Conservation (phyloP, 2,329 filamentous ascomycete species). For the Didymella lethalis region DNA sequence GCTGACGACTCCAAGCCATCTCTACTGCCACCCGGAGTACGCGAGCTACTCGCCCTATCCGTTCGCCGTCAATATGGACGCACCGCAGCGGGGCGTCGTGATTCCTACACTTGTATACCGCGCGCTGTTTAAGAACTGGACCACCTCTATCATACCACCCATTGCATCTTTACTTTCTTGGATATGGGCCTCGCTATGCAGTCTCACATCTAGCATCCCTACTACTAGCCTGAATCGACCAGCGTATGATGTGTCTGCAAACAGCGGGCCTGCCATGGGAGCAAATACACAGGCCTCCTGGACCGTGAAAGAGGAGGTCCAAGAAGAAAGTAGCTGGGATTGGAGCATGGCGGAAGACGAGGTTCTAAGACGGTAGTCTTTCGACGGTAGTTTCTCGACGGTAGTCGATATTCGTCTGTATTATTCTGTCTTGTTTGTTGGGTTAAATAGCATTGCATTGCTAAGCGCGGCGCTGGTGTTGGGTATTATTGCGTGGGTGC, state of each 20-base stretch:
- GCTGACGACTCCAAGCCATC: constrained; percentile 44
- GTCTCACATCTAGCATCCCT: constrained; percentile 20
- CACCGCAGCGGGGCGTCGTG: constrained; percentile 63
- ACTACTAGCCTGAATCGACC: not conserved
- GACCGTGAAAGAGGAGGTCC: constrained; percentile 7
- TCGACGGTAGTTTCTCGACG: too few relatives aligned
- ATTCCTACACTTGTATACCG: constrained; percentile 63
- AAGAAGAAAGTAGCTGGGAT: constrained; percentile 32
- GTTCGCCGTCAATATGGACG: constrained; percentile 60
- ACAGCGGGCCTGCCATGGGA: constrained; percentile 3
- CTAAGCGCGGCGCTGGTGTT: constrained; percentile 19
- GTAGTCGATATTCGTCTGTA: not conserved
- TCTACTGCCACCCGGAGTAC: constrained; percentile 61
- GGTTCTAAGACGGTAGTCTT: constrained; percentile 15
- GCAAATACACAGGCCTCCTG: constrained; percentile 14
- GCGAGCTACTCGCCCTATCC: constrained; percentile 57
- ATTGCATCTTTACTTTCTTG: constrained; percentile 27
- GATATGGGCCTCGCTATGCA: constrained; percentile 24
- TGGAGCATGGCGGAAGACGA: constrained; percentile 40
- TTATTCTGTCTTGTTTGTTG: not conserved
- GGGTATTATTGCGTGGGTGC: not conserved
- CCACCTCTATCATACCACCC: constrained; percentile 36
- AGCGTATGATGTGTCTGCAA: constrained; percentile 3
- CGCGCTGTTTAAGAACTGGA: constrained; percentile 46
- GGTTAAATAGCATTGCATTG: constrained; percentile 11